Percentiles rank a stretch among this genome's conserved stretches.
phyloP scores from a whole-genome alignment of 2,329 filamentous ascomycete species.

The Hypoxylon sp. region DNA sequence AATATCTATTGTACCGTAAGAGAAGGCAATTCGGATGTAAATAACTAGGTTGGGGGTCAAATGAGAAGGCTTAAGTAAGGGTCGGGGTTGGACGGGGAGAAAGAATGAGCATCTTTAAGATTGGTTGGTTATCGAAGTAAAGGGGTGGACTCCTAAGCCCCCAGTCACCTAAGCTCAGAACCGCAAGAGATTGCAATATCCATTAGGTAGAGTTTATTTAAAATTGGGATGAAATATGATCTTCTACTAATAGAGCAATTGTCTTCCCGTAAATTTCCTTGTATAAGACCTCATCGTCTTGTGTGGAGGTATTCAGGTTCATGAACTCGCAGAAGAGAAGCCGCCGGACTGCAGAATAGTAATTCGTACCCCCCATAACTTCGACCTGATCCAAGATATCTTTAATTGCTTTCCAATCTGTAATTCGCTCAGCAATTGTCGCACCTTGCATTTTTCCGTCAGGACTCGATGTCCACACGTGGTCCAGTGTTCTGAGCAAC shows the following conservation, averaged over 20 bases:
- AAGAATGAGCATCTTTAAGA: too few relatives aligned
- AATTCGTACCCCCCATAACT: neutral
- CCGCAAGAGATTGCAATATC: too few relatives aligned
- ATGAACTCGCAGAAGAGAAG: conserved; percentile 10
- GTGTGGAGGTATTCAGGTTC: neutral
- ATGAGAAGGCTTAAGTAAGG: too few relatives aligned
- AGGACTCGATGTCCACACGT: neutral
- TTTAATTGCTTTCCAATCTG: conserved; percentile 4
- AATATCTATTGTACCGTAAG: too few relatives aligned
- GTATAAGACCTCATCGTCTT: neutral
- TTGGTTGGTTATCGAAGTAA: too few relatives aligned
- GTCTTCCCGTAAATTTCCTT: conserved; percentile 8
- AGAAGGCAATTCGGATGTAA: too few relatives aligned
- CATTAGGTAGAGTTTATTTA: neutral
- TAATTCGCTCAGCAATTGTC: neutral
- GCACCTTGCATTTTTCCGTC: neutral
- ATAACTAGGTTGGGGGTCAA: too few relatives aligned
- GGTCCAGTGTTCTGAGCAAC: neutral
- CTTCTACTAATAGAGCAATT: neutral
- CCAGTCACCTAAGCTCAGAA: too few relatives aligned
- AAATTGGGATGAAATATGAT: neutral
- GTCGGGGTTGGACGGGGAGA: too few relatives aligned
- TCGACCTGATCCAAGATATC: conserved; percentile 3
- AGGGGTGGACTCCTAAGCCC: too few relatives aligned
- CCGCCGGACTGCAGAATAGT: conserved; percentile 1